Conservation (phyloP, 2,329 filamentous ascomycete genomes). For the Stagonosporopsis cucurbitacearum region DNA sequence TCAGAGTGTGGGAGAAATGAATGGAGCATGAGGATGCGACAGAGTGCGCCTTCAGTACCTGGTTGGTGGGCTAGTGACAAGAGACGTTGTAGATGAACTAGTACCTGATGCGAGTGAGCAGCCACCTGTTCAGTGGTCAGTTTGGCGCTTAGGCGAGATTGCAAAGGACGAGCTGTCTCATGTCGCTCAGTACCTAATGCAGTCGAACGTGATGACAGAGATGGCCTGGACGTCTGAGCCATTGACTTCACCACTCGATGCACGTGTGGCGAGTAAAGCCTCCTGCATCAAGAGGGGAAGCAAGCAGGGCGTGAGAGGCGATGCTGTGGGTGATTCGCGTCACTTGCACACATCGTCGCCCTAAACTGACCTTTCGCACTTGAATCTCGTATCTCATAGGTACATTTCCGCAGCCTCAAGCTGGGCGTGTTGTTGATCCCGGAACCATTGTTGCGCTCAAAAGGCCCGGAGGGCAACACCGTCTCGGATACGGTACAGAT, state of each 20-base stretch:
- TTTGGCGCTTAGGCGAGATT: slow-evolving; percentile 4
- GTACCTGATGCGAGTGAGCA: slow-evolving; percentile 5
- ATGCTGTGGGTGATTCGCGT: not conserved
- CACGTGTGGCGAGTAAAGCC: no score
- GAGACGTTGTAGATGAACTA: not conserved
- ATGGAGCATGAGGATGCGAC: not conserved
- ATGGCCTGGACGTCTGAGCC: not conserved
- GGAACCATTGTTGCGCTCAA: not conserved
- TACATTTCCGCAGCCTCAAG: not conserved
- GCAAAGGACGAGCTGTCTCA: not conserved
- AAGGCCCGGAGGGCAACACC: not conserved
- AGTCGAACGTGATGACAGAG: not conserved
- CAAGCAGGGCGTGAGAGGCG: not conserved
- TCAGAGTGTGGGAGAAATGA: not conserved
- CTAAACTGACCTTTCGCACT: not conserved
- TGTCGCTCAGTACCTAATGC: not conserved
- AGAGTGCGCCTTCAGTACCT: not conserved
- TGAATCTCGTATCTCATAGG: slow-evolving; percentile 1
- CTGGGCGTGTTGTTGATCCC: not conserved
- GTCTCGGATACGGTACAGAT: slow-evolving; percentile 1
- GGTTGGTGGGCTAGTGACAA: not conserved
- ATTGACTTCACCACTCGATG: not conserved
- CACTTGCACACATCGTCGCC: not conserved
- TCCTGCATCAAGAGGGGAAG: not conserved
- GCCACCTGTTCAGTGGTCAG: slow-evolving; percentile 2